Base-by-base conservation (phyloP, 768 basidiomycete species). In the Boletus vinaceobasis region DNA sequence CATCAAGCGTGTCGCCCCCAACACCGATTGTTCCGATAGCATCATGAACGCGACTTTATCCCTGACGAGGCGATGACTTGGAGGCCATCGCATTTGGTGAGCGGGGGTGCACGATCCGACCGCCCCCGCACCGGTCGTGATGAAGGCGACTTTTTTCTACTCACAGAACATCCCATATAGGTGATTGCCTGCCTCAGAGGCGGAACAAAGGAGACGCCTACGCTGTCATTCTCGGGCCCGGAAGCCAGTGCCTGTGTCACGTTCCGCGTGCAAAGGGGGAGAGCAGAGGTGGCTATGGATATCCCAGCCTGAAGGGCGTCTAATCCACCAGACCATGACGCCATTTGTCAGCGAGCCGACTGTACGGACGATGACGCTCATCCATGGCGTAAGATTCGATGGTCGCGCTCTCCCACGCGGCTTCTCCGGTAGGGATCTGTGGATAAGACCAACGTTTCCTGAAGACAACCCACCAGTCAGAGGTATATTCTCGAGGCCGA, bases 1-100 rank as follows among this genome's bases (percentile, higher is more conserved):
- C 55, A 9, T 53, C 44, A 32, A 54, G 51, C 19, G 19, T 53
- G 14, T 56, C 51, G 15, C 51, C 44, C 44, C 1, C 23, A 4
- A 23, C 4, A 23, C 4, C 23, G 4, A 23, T 4, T 47, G 44
- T 56, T 51, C 55, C 51, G 47, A 35, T 47, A 56, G 27, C 33
- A 47, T 54, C 52, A 56, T 54, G 27, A 42, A 53, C 14, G 44
- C 44, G 21, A 54, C 55, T 29, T 29, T 29, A 29, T 23, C 23
- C 23, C 4, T 23, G 23, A 4, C 23, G 4, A 23, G 23, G 23
- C 23, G 23, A 23, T 23, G 23, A 23, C 23, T 23, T 23, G 23
- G 29, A 29, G 29, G 29, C 8, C 29, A 6, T 29, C 29, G 29
- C 29, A 6, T 7, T 7, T 29, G 29, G 29, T 7, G 29, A 29